phyloP scores from a whole-genome alignment of 805 yeast species.

The Teunomyces tritomae region DNA sequence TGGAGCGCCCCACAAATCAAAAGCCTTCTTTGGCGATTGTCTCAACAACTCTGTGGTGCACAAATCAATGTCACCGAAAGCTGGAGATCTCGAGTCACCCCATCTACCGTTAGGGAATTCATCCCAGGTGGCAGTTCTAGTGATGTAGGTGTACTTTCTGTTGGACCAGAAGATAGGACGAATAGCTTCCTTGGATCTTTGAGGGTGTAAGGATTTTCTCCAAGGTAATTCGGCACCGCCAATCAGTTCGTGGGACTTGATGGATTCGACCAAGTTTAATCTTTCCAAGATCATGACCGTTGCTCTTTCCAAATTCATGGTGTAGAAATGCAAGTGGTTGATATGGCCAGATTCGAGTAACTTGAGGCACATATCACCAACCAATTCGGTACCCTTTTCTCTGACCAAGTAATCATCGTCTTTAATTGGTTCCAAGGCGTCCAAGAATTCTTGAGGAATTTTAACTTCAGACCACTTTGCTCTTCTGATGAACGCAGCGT shows the following conservation, averaged over 20 bases:
- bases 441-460: constrained; percentile 72
- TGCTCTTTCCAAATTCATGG: constrained; percentile 94
- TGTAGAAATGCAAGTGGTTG: constrained; percentile 90
- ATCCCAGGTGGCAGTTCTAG: constrained; percentile 93
- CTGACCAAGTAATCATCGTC: constrained; percentile 90
- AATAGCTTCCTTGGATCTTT: constrained; percentile 74
- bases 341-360: constrained; percentile 69
- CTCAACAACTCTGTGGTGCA: constrained; percentile 77
- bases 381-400: constrained; percentile 76
- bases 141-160: constrained; percentile 83
- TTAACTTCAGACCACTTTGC: constrained; percentile 90
- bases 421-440: constrained; percentile 72
- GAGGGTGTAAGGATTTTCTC: constrained; percentile 85
- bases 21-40: constrained; percentile 76
- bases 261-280: constrained; percentile 53
- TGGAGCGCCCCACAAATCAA: constrained; percentile 89
- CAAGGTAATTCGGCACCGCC: constrained; percentile 63
- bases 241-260: constrained; percentile 37
- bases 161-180: constrained; percentile 97
- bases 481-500: constrained; percentile 87
- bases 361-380: constrained; percentile 78
- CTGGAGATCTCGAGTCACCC: constrained; percentile 98
- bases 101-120: constrained; percentile 98
- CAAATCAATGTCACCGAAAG: constrained; percentile 86
- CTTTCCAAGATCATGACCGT: constrained; percentile 83